These are phyloP conservation scores for Populus hybrid DNA, from an alignment of 441 rosid genomes.

Conservation along the genomic window DNA sequence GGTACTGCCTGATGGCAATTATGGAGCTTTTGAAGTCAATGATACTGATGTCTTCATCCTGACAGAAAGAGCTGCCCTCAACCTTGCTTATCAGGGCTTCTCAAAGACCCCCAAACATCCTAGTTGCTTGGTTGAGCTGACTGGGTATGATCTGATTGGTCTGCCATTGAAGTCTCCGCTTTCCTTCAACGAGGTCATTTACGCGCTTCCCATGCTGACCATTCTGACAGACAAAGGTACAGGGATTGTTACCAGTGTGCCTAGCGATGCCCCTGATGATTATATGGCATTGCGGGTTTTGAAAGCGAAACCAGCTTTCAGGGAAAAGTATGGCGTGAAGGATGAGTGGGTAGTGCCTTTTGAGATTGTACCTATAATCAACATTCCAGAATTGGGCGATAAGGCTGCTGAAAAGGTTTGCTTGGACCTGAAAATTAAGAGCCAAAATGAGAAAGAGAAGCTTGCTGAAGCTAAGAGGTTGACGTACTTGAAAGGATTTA, in stretches of 20 bases:
- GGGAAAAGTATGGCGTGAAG: constrained; percentile 71
- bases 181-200: constrained; percentile 60
- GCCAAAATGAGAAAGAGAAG: constrained; percentile 90
- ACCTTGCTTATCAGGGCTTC: constrained; percentile 83
- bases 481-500: constrained; percentile 85
- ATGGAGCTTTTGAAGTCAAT: constrained; percentile 89
- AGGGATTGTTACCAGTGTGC: constrained; percentile 90
- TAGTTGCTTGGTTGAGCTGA: constrained; percentile 73
- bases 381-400: constrained; percentile 85
- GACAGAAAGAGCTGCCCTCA: constrained; percentile 74
- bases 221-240: constrained; percentile 91
- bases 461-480: constrained; percentile 86
- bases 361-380: constrained; percentile 71
- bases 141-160: constrained; percentile 83
- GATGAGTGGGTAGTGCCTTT: constrained; percentile 89
- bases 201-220: constrained; percentile 90
- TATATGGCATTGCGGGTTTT: constrained; percentile 77
- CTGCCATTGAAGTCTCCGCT: constrained; percentile 79
- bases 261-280: constrained; percentile 97
- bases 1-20: constrained; percentile 91
- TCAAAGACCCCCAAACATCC: constrained; percentile 72
- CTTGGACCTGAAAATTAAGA: constrained; percentile 69
- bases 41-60: constrained; percentile 73
- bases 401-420: constrained; percentile 86
- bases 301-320: constrained; percentile 71